Evolutionary conservation across 352 stramenopile species (phyloP), one percentile per base, ranked within the genome.

Genomic region (Peronospora belbahrii): DNA sequence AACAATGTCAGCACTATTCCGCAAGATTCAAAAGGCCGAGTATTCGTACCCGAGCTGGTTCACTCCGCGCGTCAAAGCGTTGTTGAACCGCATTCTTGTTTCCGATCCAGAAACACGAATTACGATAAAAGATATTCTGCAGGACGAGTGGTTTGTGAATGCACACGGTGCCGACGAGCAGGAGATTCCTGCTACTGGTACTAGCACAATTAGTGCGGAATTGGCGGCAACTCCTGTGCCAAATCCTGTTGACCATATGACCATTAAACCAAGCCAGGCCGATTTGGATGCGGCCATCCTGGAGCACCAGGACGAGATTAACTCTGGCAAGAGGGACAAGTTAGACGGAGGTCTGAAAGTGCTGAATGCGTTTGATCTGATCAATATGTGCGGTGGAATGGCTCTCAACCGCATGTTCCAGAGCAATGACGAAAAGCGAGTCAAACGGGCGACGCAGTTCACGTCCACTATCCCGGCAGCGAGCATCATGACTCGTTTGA

Each of bases 1-100:
- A 1, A 97, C 85, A 2, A 98, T 98, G 83, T 90, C 85, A 34
- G 90, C 85, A 33, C 72, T 98, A 6, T 98, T 98, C 67, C 76
- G 83, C 42, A 98, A 97, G 69, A 98, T 98, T 59, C 89, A 98
- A 56, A 94, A 88, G 48, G 95, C 88, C 24, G 88, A 97, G 52
- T 98, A 96, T 52, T 92, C 83, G 53, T 98, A 97, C 67, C 94
- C 95, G 43, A 83, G 67, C 46, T 97, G 85, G 85, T 96, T 97
- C 62, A 90, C 78, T 19, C 70, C 71, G 23, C 77, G 85, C 23
- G 80, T 95, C 25, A 91, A 94, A 62, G 73, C 74, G 37, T 65
- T 97, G 7, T 65, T 97, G 23, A 86, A 94, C 63, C 76, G 72
- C 45, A 97, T 98, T 47, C 73, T 98, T 22, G 82, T 98, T 8